phyloP scores from a whole-genome alignment of 169 alveolate species.

The Eimeria tenella region DNA sequence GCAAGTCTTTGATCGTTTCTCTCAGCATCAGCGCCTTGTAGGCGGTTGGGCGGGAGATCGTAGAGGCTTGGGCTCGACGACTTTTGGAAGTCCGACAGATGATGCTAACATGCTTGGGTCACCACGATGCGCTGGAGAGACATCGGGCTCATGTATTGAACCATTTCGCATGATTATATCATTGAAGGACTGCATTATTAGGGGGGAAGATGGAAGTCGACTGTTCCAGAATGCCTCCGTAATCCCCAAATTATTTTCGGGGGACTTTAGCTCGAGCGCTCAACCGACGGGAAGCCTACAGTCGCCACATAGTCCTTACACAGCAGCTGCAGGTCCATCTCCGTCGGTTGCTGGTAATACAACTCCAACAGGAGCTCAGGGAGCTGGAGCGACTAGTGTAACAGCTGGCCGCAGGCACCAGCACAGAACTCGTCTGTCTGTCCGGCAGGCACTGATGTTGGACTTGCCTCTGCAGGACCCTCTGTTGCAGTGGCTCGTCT shows the following conservation, averaged over 20 bases:
- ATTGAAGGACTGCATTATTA: conserved; percentile 36
- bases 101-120: neutral
- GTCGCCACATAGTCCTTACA: neutral
- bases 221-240: conserved; percentile 47
- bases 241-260: conserved; percentile 45
- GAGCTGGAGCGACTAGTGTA: neutral
- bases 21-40: conserved; percentile 1
- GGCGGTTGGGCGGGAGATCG: conserved; percentile 18
- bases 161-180: conserved; percentile 24
- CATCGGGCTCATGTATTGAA: neutral
- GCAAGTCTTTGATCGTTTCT: neutral
- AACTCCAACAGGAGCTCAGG: conserved; percentile 8
- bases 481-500: conserved; percentile 30
- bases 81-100: neutral
- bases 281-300: conserved; percentile 8
- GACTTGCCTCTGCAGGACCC: conserved; percentile 42
- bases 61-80: conserved; percentile 3
- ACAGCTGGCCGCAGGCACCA: neutral
- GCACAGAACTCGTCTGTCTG: conserved; percentile 1
- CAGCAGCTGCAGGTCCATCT: conserved; percentile 3
- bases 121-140: neutral
- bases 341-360: conserved; percentile 29
- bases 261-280: neutral
- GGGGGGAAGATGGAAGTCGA: conserved; percentile 51
- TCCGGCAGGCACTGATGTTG: conserved; percentile 31